phyloP scores from a whole-genome alignment of 2,329 filamentous ascomycete genomes.

The Arthroderma uncinatum region DNA sequence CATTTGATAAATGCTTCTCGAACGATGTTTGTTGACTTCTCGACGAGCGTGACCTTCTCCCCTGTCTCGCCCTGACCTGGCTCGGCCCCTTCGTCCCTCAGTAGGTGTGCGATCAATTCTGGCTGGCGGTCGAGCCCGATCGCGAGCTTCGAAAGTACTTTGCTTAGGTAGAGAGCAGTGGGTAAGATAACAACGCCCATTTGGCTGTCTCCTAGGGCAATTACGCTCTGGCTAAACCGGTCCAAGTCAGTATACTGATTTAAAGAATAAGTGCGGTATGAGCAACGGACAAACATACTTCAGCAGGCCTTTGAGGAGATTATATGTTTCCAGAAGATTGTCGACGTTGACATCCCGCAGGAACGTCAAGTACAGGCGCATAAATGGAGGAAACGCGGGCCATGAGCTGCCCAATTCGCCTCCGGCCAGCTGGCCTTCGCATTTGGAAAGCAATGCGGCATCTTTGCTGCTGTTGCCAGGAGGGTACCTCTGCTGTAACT shows the following conservation, averaged over 20 bases:
- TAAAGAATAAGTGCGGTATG: background rate
- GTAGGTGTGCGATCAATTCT: conserved; percentile 59
- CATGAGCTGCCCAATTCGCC: conserved; percentile 57
- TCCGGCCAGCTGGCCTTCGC: conserved; percentile 51
- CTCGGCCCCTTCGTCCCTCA: conserved; percentile 30
- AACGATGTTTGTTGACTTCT: conserved; percentile 77
- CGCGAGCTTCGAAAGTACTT: conserved; percentile 68
- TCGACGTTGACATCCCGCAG: conserved; percentile 69
- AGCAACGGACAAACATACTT: conserved; percentile 46
- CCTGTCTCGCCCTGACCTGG: conserved; percentile 49
- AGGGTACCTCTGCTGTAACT: conserved; percentile 54
- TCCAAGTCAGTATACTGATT: background rate
- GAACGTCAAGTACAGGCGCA: conserved; percentile 70
- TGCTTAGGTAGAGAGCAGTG: conserved; percentile 70
- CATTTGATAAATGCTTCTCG: conserved; percentile 87
- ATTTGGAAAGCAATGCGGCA: conserved; percentile 44
- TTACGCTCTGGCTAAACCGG: conserved; percentile 58
- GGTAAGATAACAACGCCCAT: conserved; percentile 73
- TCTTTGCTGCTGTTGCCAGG: conserved; percentile 32
- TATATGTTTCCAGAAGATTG: conserved; percentile 63
- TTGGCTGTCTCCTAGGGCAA: conserved; percentile 66
- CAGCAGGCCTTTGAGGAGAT: conserved; percentile 59
- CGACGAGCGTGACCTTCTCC: conserved; percentile 66
- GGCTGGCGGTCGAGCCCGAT: conserved; percentile 73
- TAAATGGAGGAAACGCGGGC: conserved; percentile 66